These are phyloP conservation scores for Carex sylvatica DNA, from an alignment of 202 grass and related monocot species.

Conservation along the genomic window DNA sequence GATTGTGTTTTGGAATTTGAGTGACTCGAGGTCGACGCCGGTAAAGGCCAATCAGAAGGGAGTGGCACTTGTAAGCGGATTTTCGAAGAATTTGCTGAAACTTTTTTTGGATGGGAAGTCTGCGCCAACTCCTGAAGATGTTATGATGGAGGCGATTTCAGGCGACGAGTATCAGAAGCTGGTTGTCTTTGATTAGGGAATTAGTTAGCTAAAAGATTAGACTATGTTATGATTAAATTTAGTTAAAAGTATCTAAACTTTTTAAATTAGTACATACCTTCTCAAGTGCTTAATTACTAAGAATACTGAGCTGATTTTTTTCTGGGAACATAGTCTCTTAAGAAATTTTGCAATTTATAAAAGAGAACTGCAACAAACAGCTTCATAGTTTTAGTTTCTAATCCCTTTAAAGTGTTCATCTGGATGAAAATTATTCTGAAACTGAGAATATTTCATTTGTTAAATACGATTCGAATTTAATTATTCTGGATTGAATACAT, in stretches of 20 bases:
- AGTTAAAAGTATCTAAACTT: background rate
- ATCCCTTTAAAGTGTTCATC: background rate
- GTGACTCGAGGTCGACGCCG: slow-evolving; percentile 29
- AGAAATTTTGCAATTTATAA: slow-evolving; percentile 2
- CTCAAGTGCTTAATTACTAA: background rate
- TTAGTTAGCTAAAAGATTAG: background rate
- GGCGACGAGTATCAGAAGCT: slow-evolving; percentile 27
- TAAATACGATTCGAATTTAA: background rate
- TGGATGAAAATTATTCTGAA: background rate
- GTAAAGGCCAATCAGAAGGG: slow-evolving; percentile 33
- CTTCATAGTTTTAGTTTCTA: background rate
- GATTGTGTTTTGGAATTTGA: slow-evolving; percentile 58
- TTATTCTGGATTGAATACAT: background rate
- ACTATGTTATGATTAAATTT: background rate
- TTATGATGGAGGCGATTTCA: slow-evolving; percentile 45
- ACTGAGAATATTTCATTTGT: background rate
- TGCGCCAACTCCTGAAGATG: slow-evolving; percentile 24
- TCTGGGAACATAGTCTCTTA: background rate
- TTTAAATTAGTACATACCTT: background rate
- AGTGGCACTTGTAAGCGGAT: slow-evolving; percentile 48
- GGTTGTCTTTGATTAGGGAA: slow-evolving; percentile 11
- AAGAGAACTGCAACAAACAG: background rate
- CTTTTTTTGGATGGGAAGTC: slow-evolving; percentile 41
- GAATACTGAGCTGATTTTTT: background rate
- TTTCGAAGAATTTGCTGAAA: slow-evolving; percentile 60